Percentiles rank a stretch among this genome's conserved stretches.
phyloP scores from a whole-genome alignment of 2,329 filamentous ascomycete species.

The Samsoniella hepiali region DNA sequence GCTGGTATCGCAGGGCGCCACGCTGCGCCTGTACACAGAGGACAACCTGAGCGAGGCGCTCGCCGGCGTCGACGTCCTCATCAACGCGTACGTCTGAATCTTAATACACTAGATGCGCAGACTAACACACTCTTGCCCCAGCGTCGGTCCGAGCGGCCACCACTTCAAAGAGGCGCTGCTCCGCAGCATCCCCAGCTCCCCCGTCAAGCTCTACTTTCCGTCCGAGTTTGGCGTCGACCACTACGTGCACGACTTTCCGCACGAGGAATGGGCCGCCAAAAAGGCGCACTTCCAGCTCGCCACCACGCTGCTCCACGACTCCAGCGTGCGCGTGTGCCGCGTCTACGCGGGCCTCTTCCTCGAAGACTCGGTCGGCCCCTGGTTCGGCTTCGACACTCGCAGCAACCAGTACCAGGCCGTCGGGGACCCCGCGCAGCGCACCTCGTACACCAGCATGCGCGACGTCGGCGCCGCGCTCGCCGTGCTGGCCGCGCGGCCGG shows the following conservation, averaged over 20 bases:
- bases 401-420: constrained; percentile 19
- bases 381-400: constrained; percentile 29
- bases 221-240: constrained; percentile 39
- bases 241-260: constrained; percentile 34
- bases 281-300: constrained; percentile 28
- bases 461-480: constrained; percentile 33
- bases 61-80: too few relatives aligned
- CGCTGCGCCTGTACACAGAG: too few relatives aligned
- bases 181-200: constrained; percentile 21
- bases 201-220: constrained; percentile 32
- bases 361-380: constrained; percentile 33
- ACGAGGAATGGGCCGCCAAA: constrained; percentile 34
- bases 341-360: constrained; percentile 33
- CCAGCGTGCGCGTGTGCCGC: constrained; percentile 28
- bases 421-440: constrained; percentile 24
- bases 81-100: too few relatives aligned
- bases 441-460: constrained; percentile 31
- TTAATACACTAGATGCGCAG: too few relatives aligned
- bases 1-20: too few relatives aligned
- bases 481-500: constrained; percentile 23
- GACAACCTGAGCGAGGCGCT: too few relatives aligned
- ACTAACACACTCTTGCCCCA: constrained; percentile 23
- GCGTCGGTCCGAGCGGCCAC: not conserved
- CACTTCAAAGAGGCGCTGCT: not conserved
- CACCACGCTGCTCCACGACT: constrained; percentile 13